A percentile compares a stretch with the other conserved stretches of the same genome.
phyloP scores from a whole-genome alignment of 2,329 filamentous ascomycete species.

The Acrocalymma vagum region DNA sequence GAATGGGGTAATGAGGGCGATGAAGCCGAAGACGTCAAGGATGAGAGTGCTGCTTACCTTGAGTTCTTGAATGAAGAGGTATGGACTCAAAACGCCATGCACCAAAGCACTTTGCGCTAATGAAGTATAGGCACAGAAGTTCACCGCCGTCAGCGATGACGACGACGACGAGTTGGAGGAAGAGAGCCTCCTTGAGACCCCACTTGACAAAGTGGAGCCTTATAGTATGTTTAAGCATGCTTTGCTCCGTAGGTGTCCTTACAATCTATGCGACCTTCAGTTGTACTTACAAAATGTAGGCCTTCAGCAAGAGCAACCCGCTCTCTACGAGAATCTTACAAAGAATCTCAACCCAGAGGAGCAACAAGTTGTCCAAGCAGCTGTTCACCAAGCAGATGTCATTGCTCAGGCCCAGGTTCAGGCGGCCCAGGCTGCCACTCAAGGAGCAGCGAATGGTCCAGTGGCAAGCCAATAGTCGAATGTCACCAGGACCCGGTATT shows the following conservation, averaged over 20 bases:
- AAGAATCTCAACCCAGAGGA: slow-evolving; percentile 82
- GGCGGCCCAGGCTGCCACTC: slow-evolving; percentile 30
- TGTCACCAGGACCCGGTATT: not conserved
- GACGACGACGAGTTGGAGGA: slow-evolving; percentile 93
- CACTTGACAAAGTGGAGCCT: slow-evolving; percentile 93
- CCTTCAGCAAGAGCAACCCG: slow-evolving; percentile 89
- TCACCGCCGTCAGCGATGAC: slow-evolving; percentile 75
- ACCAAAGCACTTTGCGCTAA: slow-evolving; percentile 32
- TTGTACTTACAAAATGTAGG: slow-evolving; percentile 61
- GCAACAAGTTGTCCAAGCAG: slow-evolving; percentile 79
- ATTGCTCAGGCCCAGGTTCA: slow-evolving; percentile 48
- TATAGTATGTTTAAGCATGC: slow-evolving; percentile 88
- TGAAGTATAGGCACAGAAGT: slow-evolving; percentile 75
- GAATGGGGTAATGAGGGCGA: slow-evolving; percentile 73
- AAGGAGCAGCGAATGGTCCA: slow-evolving; percentile 29
- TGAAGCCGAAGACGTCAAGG: slow-evolving; percentile 75
- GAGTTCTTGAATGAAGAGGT: slow-evolving; percentile 95
- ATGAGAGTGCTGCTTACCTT: slow-evolving; percentile 92
- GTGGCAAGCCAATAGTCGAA: slow-evolving; percentile 26
- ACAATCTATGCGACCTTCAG: not conserved
- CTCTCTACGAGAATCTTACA: slow-evolving; percentile 83
- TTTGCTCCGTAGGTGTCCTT: slow-evolving; percentile 74
- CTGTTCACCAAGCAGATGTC: slow-evolving; percentile 75
- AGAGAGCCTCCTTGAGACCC: slow-evolving; percentile 89
- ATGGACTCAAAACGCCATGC: slow-evolving; percentile 34